Evolutionary conservation across 768 basidiomycete species (phyloP).

Genomic region (Sporobolomyces roseus): DNA sequence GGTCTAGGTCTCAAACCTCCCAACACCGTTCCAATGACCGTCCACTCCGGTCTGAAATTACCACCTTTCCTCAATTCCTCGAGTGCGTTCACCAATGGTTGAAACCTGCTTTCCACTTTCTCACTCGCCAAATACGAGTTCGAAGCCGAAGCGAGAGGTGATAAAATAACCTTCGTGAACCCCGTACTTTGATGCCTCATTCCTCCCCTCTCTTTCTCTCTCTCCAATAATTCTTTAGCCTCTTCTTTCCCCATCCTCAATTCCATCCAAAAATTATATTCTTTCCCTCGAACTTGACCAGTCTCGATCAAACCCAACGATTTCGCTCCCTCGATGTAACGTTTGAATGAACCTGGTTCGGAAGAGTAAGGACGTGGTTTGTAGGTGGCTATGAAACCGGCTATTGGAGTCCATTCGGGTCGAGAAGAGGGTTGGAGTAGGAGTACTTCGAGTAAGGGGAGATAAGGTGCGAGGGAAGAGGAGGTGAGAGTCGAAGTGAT

Average conservation of each 20-base stretch:
- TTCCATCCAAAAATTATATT: neutral
- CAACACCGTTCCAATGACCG: neutral
- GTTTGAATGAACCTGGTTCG: conserved; percentile 5
- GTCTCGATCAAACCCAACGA: neutral
- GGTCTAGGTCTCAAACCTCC: neutral
- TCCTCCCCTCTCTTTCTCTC: neutral
- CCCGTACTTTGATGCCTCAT: neutral
- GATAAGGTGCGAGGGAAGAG: too few species aligned
- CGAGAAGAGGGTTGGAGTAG: neutral
- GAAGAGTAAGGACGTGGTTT: neutral
- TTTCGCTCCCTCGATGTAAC: conserved; percentile 2
- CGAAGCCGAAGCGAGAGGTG: neutral
- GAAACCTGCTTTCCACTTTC: neutral
- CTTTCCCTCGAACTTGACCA: neutral
- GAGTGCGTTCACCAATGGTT: neutral
- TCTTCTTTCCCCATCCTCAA: neutral
- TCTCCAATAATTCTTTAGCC: neutral
- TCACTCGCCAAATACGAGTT: too few species aligned
- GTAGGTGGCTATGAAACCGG: neutral
- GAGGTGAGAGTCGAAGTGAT: neutral
- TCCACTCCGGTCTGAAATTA: too few species aligned
- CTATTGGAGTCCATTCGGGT: conserved; percentile 16
- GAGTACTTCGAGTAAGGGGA: neutral
- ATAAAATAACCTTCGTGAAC: neutral
- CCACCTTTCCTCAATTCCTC: neutral